Evolutionary conservation across 305 asterid species (phyloP).

Genomic region (Solanum hybrid): DNA sequence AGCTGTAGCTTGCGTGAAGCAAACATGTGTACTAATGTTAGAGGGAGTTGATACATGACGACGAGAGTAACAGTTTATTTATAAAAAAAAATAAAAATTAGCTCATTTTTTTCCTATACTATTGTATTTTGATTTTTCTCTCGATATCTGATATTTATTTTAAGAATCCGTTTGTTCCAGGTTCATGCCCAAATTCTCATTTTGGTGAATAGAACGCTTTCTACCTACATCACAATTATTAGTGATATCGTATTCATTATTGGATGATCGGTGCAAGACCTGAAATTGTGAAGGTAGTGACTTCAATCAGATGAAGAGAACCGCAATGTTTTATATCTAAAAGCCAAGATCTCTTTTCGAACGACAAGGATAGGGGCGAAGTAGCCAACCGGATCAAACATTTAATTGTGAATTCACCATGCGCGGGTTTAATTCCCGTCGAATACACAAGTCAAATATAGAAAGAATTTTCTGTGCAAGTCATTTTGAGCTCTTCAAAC

Average conservation of each 20-base stretch:
- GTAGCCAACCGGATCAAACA: background rate
- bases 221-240: background rate
- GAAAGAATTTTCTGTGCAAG: background rate
- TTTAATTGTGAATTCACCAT: background rate
- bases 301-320: background rate
- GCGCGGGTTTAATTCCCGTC: background rate
- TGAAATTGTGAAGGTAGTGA: background rate
- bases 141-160: background rate
- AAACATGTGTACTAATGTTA: constrained; percentile 6
- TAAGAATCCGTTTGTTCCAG: rapidly evolving
- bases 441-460: background rate
- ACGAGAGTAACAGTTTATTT: background rate
- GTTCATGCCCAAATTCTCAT: background rate
- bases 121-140: background rate
- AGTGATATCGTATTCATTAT: background rate
- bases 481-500: background rate
- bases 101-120: background rate
- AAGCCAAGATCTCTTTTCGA: too few species aligned
- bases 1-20: constrained; percentile 25
- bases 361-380: background rate
- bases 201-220: background rate
- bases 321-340: too few species aligned
- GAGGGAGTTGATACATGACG: background rate
- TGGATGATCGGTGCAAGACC: background rate
- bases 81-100: background rate